Evolutionary conservation across 2,329 filamentous ascomycete species (phyloP).

Genomic region (Stagonosporopsis chrysanthemi): DNA sequence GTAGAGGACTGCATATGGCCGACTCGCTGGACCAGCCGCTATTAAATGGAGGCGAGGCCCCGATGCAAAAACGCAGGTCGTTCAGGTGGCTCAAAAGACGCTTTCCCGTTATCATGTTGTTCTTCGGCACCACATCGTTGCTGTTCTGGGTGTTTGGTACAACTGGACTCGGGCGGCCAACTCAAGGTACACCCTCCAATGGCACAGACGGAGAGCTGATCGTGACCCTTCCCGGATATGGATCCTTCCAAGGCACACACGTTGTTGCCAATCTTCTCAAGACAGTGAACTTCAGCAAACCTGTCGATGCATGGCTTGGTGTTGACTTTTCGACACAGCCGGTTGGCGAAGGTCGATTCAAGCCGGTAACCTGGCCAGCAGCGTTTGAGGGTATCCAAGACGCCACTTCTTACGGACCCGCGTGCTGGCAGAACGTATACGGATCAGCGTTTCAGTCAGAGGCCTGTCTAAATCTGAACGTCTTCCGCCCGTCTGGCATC

Average conservation of each 20-base stretch:
- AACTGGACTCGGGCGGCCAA: slow-evolving; percentile 3
- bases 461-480: slow-evolving; percentile 45
- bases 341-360: slow-evolving; percentile 52
- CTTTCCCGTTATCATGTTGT: slow-evolving; percentile 30
- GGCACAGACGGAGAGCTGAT: slow-evolving; percentile 27
- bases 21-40: slow-evolving; percentile 18
- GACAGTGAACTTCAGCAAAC: slow-evolving; percentile 40
- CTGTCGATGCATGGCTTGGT: slow-evolving; percentile 59
- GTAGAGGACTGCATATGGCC: slow-evolving; percentile 11
- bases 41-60: slow-evolving; percentile 16
- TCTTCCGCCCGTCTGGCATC: slow-evolving; percentile 40
- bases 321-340: slow-evolving; percentile 57
- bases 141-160: slow-evolving; percentile 36
- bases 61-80: slow-evolving; percentile 14
- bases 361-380: slow-evolving; percentile 51
- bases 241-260: slow-evolving; percentile 51
- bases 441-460: slow-evolving; percentile 37
- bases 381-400: slow-evolving; percentile 52
- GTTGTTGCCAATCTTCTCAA: slow-evolving; percentile 46
- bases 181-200: slow-evolving; percentile 14
- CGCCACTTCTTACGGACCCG: slow-evolving; percentile 53
- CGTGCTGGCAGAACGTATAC: slow-evolving; percentile 55
- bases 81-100: slow-evolving; percentile 27
- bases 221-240: slow-evolving; percentile 51
- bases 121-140: slow-evolving; percentile 26